Base-by-base conservation (phyloP, 495 filamentous ascomycete species). In the Amorphotheca resinae region DNA sequence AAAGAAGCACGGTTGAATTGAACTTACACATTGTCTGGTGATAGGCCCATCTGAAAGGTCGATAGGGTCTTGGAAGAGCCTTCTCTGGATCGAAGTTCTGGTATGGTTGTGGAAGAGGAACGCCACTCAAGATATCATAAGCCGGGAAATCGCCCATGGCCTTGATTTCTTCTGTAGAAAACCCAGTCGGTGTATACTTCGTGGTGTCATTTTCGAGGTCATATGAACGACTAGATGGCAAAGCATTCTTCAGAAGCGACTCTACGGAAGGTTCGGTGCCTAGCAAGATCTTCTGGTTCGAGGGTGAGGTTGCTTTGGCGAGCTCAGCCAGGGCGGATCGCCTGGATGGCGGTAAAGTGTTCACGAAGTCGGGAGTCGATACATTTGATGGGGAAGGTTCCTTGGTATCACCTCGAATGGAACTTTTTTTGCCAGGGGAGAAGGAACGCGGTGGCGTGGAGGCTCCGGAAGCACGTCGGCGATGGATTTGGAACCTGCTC, bases 21-120 rank as follows among this genome's bases (percentile, higher is more conserved):
- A 20, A 69, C 79, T 46, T 74, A 93, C 87, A 84, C 87, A 95
- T 95, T 0, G 87, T 93, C 59, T 95, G 87, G 58, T 91, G 82
- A 58, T 95, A 94, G 0, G 68, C 60, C 87, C 87, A 94, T 56
- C 87, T 64, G 36, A 94, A 87, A 0, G 87, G 87, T 21, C 87
- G 69, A 57, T 83, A 81, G 11, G 79, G 82, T 25, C 82, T 67
- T n/a, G 82, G 70, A 14, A 70, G 55, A 0, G 82, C 81, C 46
- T 67, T 79, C 21, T 70, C 59, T 34, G 82, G 77, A 44, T 80
- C 62, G 50, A 83, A 84, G 12, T 58, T 49, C n/a, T 75, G 64
- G 51, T 84, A 86, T 0, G 82, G 67, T 9, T 64, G 45, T 0
- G 87, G 87, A 25, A 84, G 59, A 0, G 84, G 85, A 14, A 95